These are phyloP conservation scores for Rhododendron kiyosumense DNA, from an alignment of 148 eudicot genomes.

Conservation along the genomic window DNA sequence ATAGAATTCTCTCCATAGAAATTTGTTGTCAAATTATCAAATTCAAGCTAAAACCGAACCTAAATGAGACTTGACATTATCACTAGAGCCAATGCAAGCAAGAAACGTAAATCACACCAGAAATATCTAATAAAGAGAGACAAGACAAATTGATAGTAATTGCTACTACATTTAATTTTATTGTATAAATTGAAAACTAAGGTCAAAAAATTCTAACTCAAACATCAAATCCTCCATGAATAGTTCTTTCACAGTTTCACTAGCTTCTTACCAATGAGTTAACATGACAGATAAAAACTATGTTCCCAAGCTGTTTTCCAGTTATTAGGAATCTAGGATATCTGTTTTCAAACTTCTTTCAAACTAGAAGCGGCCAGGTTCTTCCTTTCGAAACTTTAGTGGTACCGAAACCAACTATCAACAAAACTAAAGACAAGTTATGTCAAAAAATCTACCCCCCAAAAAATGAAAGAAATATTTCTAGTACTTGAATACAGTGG, in stretches of 20 bases:
- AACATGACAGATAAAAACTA: neutral
- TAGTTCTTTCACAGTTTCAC: neutral
- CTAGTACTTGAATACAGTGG: neutral
- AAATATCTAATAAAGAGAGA: neutral
- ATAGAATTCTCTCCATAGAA: neutral
- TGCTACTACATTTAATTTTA: neutral
- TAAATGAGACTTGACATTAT: neutral
- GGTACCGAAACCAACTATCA: neutral
- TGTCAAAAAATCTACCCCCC: neutral
- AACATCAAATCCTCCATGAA: neutral
- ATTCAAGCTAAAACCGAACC: neutral
- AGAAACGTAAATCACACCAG: neutral
- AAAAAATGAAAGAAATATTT: neutral
- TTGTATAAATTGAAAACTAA: neutral
- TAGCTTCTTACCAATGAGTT: neutral
- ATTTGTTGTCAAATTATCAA: neutral
- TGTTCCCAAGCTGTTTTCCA: neutral
- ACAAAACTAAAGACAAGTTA: neutral
- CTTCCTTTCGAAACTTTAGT: neutral
- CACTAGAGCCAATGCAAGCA: neutral
- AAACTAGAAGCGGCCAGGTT: neutral
- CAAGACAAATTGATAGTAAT: neutral
- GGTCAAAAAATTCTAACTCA: neutral
- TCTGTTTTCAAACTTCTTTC: neutral
- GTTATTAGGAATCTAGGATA: neutral